Evolutionary conservation across 1,284 basidiomycete genomes (phyloP).

Genomic region (Cryptococcus deneoformans): DNA sequence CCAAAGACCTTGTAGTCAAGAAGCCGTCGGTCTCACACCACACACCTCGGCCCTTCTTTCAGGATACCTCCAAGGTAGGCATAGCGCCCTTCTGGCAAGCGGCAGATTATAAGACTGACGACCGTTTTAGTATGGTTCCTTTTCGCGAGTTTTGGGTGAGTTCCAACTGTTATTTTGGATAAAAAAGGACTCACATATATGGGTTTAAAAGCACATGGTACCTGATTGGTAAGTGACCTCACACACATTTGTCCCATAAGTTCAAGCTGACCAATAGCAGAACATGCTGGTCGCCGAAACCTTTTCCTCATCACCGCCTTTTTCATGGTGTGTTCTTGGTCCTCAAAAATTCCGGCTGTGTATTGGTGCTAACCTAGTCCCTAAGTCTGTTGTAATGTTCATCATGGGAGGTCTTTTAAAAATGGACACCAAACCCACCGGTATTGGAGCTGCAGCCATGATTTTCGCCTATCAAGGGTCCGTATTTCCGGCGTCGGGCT

Average conservation of each 20-base stretch:
- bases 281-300: slow-evolving; percentile 14
- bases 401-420: slow-evolving; percentile 18
- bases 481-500: neutral
- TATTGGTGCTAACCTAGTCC: neutral
- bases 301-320: slow-evolving; percentile 17
- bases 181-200: too few species aligned
- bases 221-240: slow-evolving; percentile 6
- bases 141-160: slow-evolving; percentile 6
- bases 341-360: neutral
- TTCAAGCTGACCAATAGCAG: slow-evolving; percentile 1
- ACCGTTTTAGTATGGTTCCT: slow-evolving; percentile 10
- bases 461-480: slow-evolving; percentile 19
- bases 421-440: slow-evolving; percentile 14
- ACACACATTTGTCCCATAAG: too few species aligned
- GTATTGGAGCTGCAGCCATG: slow-evolving; percentile 16
- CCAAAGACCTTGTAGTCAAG: slow-evolving; percentile 2
- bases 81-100: too few species aligned
- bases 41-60: slow-evolving; percentile 15
- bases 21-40: slow-evolving; percentile 12
- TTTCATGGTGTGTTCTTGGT: slow-evolving; percentile 8
- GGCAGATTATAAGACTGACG: too few species aligned
- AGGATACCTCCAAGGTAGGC: slow-evolving; percentile 10
- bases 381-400: slow-evolving; percentile 16
- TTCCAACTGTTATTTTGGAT: neutral
- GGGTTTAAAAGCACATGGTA: slow-evolving; percentile 10